Evolutionary conservation across 495 filamentous ascomycete genomes (phyloP), one percentile per base, ranked within the genome.

Genomic region (Aspergillus sclerotiicarbonarius): DNA sequence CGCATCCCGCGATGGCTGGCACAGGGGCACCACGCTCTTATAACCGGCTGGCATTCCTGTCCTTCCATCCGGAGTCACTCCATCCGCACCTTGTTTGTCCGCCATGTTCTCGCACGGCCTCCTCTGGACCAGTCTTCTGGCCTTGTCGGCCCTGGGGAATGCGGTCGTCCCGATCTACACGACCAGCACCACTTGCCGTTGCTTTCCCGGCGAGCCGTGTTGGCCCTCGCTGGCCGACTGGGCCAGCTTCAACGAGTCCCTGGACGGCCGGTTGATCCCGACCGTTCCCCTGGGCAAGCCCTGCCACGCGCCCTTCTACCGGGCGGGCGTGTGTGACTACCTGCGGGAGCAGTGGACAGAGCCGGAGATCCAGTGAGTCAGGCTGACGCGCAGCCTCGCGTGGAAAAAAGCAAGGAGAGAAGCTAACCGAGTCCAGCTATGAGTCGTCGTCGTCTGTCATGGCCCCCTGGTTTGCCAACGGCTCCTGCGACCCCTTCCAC

Each of bases 401-500:
- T 29, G 15, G 8, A 9, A 15, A 15, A 21, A 37, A 46, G 20
- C 47, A 25, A 25, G 5, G 2, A 25, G 25, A 2, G 5, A 47
- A 45, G 49, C 53, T 31, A 43, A 50, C 21, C 29, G 10, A 32
- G n/a, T 19, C 35, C 35, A 73, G 71, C 63, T 67, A 67, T 35
- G 56, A 62, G 47, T 66, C 62, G 12, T 72, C 76, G 3, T 75
- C 76, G 0, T 77, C 73, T 0, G 53, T 76, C 16, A 78, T 79
- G 76, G 67, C 68, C 0, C 65, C 74, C 0, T 74, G 57, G 51
- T 78, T 74, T 47, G 58, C 67, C 29, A 75, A 76, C 64, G 66
- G 75, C 18, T 79, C 70, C 49, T 89, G 86, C 62, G 76, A 82
- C 57, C 84, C 85, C 4, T 85, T 81, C 35, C 64, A 71, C 9